phyloP scores from a whole-genome alignment of 202 grass and related monocot genomes.

The Tripidium arundinaceum region DNA sequence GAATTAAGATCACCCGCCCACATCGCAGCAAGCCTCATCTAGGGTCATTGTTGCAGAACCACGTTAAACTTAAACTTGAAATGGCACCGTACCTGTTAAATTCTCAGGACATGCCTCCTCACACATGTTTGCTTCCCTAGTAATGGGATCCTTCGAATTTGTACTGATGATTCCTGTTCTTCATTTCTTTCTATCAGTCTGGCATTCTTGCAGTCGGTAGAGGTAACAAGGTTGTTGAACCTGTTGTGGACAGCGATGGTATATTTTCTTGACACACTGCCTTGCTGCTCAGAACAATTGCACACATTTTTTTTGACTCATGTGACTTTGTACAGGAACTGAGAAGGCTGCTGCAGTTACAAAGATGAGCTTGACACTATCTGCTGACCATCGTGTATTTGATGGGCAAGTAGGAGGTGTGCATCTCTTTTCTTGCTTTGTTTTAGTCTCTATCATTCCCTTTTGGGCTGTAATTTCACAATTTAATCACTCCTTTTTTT shows the following conservation, averaged over 20 bases:
- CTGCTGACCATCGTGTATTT: slow-evolving; percentile 91
- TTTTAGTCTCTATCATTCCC: neutral
- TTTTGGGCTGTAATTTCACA: neutral
- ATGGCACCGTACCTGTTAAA: slow-evolving; percentile 10
- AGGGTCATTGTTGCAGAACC: slow-evolving; percentile 1
- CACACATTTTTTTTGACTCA: slow-evolving; percentile 10
- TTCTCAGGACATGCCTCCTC: neutral
- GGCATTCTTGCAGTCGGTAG: slow-evolving; percentile 88
- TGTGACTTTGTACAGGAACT: slow-evolving; percentile 46
- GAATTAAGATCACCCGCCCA: neutral
- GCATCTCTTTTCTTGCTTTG: neutral
- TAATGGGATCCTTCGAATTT: neutral
- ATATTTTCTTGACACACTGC: slow-evolving; percentile 30
- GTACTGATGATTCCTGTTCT: slow-evolving; percentile 19
- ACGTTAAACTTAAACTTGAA: slow-evolving; percentile 21
- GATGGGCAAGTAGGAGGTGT: slow-evolving; percentile 85
- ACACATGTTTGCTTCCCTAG: neutral
- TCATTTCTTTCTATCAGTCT: slow-evolving; percentile 44
- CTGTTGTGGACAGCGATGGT: slow-evolving; percentile 78
- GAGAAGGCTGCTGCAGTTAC: slow-evolving; percentile 67
- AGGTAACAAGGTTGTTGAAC: slow-evolving; percentile 83
- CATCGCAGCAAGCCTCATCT: neutral
- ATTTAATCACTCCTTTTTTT: neutral
- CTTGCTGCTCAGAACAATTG: slow-evolving; percentile 23
- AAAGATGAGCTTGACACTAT: slow-evolving; percentile 87